These are phyloP conservation scores for Metschnikowia gelsemii DNA, from an alignment of 805 yeast genomes.

Conservation along the genomic window DNA sequence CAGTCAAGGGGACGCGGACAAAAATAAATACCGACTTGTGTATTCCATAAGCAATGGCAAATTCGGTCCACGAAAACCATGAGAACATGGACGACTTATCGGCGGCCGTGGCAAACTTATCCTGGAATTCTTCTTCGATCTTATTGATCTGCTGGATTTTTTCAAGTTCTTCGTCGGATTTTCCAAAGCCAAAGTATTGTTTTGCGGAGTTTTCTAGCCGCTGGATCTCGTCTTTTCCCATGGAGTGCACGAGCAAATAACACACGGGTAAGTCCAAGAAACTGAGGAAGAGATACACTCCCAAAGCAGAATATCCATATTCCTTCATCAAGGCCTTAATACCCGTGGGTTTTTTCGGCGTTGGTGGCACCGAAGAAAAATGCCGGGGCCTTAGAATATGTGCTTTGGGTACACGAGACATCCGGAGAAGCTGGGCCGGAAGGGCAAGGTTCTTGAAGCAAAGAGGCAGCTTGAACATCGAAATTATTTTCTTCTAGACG, in stretches of 20 bases:
- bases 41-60: conserved; percentile 86
- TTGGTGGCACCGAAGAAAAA: conserved; percentile 5
- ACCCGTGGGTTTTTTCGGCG: conserved; percentile 39
- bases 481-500: too few species aligned
- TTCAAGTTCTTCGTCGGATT: conserved; percentile 43
- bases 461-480: conserved; percentile 4
- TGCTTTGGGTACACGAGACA: neutral
- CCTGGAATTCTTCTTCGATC: conserved; percentile 28
- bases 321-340: conserved; percentile 69
- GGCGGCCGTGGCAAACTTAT: conserved; percentile 23
- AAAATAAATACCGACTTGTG: conserved; percentile 79
- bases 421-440: conserved; percentile 9
- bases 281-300: conserved; percentile 74
- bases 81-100: conserved; percentile 23
- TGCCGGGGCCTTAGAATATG: conserved; percentile 5
- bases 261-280: conserved; percentile 80
- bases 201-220: conserved; percentile 62
- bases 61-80: conserved; percentile 69
- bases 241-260: conserved; percentile 75
- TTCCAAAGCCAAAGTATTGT: conserved; percentile 61
- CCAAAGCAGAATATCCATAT: conserved; percentile 90
- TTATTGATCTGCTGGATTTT: conserved; percentile 35
- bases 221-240: conserved; percentile 80
- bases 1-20: conserved; percentile 84
- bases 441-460: conserved; percentile 9